A percentile compares a stretch with the other conserved stretches of the same genome.
Conservation (phyloP, 306 rosid species). For the Cyclanthera cordifolia region DNA sequence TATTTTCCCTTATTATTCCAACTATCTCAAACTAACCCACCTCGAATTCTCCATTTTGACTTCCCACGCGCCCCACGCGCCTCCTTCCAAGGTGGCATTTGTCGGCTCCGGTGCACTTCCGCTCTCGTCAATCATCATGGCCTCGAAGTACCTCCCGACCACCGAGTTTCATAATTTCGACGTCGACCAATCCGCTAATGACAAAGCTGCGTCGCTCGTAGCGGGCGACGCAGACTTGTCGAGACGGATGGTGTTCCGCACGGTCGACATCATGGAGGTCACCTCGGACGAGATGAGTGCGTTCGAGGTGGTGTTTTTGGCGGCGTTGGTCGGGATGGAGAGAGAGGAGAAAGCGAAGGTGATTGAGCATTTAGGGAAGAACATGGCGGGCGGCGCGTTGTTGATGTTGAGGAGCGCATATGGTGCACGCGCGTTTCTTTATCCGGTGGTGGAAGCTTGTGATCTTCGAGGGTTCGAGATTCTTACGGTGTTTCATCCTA, state of each 20-base stretch:
- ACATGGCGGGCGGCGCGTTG: conserved; percentile 55
- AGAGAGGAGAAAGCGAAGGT: conserved; percentile 37
- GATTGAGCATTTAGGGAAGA: conserved; percentile 41
- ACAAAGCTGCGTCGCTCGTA: conserved; percentile 36
- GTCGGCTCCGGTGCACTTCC: conserved; percentile 90
- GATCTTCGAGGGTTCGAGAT: conserved; percentile 63
- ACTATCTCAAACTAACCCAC: conserved; percentile 63
- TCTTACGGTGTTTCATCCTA: conserved; percentile 67
- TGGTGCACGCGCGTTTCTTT: conserved; percentile 74
- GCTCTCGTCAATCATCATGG: conserved; percentile 65
- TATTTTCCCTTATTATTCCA: conserved; percentile 64
- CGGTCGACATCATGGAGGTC: conserved; percentile 46
- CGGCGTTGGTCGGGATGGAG: conserved; percentile 79
- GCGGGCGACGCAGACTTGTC: conserved; percentile 45
- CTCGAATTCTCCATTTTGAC: conserved; percentile 53
- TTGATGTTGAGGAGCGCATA: conserved; percentile 77
- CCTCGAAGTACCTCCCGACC: conserved; percentile 43
- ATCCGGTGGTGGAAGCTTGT: conserved; percentile 58
- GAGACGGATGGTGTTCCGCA: conserved; percentile 50
- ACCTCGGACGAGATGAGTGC: conserved; percentile 19
- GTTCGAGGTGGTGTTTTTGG: conserved; percentile 59
- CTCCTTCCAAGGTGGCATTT: conserved; percentile 46
- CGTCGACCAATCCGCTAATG: conserved; percentile 49
- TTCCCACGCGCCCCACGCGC: conserved; percentile 22
- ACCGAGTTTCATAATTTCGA: conserved; percentile 70